Conservation (phyloP, 805 yeast genomes). For the Pichia thaimueangensis region DNA sequence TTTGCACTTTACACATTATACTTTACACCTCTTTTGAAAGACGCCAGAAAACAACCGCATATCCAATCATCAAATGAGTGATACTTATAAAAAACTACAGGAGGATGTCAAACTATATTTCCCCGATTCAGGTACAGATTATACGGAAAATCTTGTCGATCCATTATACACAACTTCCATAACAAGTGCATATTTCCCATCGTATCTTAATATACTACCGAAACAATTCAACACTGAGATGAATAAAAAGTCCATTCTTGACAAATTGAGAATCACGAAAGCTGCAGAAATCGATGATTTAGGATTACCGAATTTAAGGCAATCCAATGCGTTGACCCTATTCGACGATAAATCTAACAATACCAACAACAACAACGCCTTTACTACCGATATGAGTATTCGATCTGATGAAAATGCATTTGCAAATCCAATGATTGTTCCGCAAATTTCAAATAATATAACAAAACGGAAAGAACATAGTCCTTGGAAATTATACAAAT, state of each 20-base stretch:
- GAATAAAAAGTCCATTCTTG: conserved; percentile 16
- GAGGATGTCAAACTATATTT: neutral
- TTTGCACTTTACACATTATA: no score
- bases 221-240: conserved; percentile 10
- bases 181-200: conserved; percentile 8
- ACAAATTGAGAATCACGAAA: conserved; percentile 14
- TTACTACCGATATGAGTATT: neutral
- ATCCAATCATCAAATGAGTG: no score
- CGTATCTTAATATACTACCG: conserved; percentile 13
- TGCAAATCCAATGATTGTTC: conserved; percentile 24
- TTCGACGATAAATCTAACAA: conserved; percentile 1
- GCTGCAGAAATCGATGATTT: conserved; percentile 9
- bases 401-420: conserved; percentile 16
- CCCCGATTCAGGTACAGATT: conserved; percentile 8
- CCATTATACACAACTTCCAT: conserved; percentile 12
- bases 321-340: conserved; percentile 13
- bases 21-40: no score
- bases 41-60: no score
- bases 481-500: conserved; percentile 61
- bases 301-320: conserved; percentile 9
- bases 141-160: neutral
- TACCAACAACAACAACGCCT: neutral
- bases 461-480: conserved; percentile 39
- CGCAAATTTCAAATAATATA: conserved; percentile 19
- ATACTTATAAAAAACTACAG: conserved; percentile 5